Percentiles rank a stretch among this genome's conserved stretches.
phyloP scores from a whole-genome alignment of 176 grass and related monocot genomes.

The Guadua angustifolia region DNA sequence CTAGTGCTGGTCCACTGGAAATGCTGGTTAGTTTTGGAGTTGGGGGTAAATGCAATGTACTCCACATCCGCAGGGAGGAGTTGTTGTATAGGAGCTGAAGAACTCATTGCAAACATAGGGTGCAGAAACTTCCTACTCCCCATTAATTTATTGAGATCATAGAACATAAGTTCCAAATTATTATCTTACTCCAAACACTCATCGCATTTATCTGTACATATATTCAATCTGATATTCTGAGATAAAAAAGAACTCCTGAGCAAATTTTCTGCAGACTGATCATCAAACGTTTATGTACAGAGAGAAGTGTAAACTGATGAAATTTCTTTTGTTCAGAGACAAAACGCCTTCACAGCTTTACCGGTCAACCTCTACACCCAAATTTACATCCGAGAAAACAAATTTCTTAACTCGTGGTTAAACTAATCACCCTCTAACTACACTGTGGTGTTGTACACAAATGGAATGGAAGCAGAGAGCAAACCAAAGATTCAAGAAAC shows the following conservation, averaged over 20 bases:
- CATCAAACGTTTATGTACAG: background rate
- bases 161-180: background rate
- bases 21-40: background rate
- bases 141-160: background rate
- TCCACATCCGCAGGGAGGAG: background rate
- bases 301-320: background rate
- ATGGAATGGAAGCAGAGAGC: background rate
- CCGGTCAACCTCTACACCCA: background rate
- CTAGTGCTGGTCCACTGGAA: background rate
- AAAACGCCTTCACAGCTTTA: background rate
- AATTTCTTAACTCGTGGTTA: background rate
- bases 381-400: background rate
- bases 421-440: background rate
- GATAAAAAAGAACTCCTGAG: background rate
- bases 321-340: background rate
- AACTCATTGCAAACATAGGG: background rate
- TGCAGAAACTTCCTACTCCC: background rate
- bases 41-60: background rate
- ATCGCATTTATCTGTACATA: background rate
- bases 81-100: background rate
- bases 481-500: background rate
- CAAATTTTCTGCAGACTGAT: background rate
- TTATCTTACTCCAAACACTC: background rate
- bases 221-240: background rate
- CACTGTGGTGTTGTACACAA: background rate